Evolutionary conservation across 2,329 filamentous ascomycete genomes (phyloP).

Genomic region (Madurella mycetomatis): DNA sequence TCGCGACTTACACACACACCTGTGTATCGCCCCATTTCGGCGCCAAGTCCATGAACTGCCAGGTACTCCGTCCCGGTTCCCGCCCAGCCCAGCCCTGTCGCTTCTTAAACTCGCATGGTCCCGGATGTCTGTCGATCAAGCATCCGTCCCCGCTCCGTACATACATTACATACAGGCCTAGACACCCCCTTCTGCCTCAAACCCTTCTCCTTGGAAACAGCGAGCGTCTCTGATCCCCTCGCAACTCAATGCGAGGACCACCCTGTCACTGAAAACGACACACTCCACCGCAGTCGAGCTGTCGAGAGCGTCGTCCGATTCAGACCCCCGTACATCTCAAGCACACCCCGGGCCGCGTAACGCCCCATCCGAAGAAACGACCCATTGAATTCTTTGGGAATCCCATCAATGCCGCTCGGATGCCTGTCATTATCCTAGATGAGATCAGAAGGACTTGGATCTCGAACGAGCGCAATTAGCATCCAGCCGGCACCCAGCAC

Average conservation of each 20-base stretch:
- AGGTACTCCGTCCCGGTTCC: slow-evolving; percentile 3
- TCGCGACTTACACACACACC: slow-evolving; percentile 14
- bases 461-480: slow-evolving; percentile 40
- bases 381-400: slow-evolving; percentile 2
- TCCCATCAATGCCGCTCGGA: slow-evolving; percentile 45
- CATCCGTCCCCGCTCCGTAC: slow-evolving; percentile 31
- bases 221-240: slow-evolving; percentile 31
- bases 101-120: slow-evolving; percentile 42
- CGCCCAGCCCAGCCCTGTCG: slow-evolving; percentile 29
- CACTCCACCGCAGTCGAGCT: neutral
- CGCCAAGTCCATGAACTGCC: slow-evolving; percentile 1
- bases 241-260: slow-evolving; percentile 25
- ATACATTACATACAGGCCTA: slow-evolving; percentile 28
- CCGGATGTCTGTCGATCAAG: slow-evolving; percentile 36
- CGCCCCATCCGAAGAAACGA: slow-evolving; percentile 18
- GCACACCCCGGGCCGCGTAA: slow-evolving; percentile 22
- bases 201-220: slow-evolving; percentile 30
- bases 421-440: slow-evolving; percentile 52
- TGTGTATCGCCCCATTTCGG: neutral
- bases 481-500: slow-evolving; percentile 37
- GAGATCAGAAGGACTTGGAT: slow-evolving; percentile 48
- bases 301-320: slow-evolving; percentile 8
- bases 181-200: slow-evolving; percentile 34
- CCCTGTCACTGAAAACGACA: slow-evolving; percentile 8
- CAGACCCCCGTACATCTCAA: slow-evolving; percentile 6